Evolutionary conservation across 1,139 yeast genomes (phyloP), one percentile per base, ranked within the genome.

Genomic region (Magnusiomyces sp.): DNA sequence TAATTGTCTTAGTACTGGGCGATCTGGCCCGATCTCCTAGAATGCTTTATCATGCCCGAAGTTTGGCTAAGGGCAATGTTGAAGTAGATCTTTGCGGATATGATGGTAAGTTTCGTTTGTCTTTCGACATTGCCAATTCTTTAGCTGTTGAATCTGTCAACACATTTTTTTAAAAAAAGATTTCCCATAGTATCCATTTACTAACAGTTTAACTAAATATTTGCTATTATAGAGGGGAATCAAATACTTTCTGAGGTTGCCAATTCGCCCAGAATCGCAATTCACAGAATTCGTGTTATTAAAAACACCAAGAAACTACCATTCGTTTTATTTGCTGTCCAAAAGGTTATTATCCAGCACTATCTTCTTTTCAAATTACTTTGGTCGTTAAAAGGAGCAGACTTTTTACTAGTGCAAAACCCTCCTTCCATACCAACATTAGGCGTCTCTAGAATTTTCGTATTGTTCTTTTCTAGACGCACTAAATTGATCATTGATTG

Each of bases 11-110:
- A 53, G 98, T 92, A 1, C 71, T 94, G 29, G 99, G 99, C 1
- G 98, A 92, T 62, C 65, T 94, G 49, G 97, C 96, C 13, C 95
- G 90, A 61, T 90, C 97, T 1, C 99, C 99, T 4, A 72, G 99
- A 55, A 92, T 92, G 87, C 77, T 84, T 59, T 86, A 92, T 65
- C 99, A 94, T 65, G 95, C 95, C 0, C 68, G 74, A 52, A 83
- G 95, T 49, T 80, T 92, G 58, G 76, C 86, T n/a, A 69, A 73
- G 46, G 63, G 70, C 2, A 92, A 88, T 0, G 83, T 83, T 64
- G 73, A 74, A 46, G 98, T 94, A 1, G 87, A 83, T 55, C 65
- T 92, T 42, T 84, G 95, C 65, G 98, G 98, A 0, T 92, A 90
- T 63, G 61, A 79, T 1, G 94, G 83, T 56, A 76, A 80, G 47